Evolutionary conservation across 2,329 filamentous ascomycete species (phyloP), one percentile per base, ranked within the genome.

Genomic region (Ophiostoma ips): DNA sequence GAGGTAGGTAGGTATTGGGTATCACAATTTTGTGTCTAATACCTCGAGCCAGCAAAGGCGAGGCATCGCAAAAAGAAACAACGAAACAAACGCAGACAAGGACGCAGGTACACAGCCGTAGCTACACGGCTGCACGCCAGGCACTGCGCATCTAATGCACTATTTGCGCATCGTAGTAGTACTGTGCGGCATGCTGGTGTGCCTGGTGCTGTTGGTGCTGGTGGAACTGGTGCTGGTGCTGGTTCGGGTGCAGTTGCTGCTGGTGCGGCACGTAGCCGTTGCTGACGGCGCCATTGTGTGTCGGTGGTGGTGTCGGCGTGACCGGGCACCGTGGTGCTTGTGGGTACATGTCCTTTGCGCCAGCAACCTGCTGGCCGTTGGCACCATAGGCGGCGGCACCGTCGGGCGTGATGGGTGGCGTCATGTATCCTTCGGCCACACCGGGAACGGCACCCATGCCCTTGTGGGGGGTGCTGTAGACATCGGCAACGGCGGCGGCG

Each of bases 321-420:
- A 81, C 74, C 0, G 79, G 79, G 58, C 77, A 80, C 50, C 77
- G 69, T 19, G 73, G 71, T 16, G 73, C 70, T 30, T 71, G 21
- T 0, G 38, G 63, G 56, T 74, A 73, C 3, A 58, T 61, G 47
- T 76, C 73, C 60, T 73, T 73, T 46, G 64, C 62, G 58, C 66
- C 64, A 8, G 61, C 62, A 35, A 64, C 64, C 45, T 67, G 64
- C 46, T 66, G 65, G 30, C 64, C 68, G 49, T 79, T 79, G 57
- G 64, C 68, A 49, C 79, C 79, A 57, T 69, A 71, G 48, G 75
- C n/a, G n/a, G n/a, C n/a, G n/a, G n/a, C 71, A 8, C 79, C 77
- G 55, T 90, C 86, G 5, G 87, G 87, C 0, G 87, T 92, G 62
- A 92, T 90, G 1, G 87, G 87, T 24, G 87, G 87, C 15, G 87